Conservation (phyloP, 2,329 filamentous ascomycete genomes). For the Talaromyces albobiverticillius region DNA sequence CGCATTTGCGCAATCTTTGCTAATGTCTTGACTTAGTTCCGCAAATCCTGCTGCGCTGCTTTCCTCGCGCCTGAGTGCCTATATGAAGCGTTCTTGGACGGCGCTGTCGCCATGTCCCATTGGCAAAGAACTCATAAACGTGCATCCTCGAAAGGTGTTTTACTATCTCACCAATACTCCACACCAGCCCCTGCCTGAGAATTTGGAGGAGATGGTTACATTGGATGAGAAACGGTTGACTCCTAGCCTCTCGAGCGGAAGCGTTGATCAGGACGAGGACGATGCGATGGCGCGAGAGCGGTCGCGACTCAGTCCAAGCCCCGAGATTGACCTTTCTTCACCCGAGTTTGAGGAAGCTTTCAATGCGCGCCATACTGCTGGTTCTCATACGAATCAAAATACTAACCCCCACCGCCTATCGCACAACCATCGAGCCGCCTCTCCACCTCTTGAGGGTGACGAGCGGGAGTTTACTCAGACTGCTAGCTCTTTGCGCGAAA, state of each 20-base stretch:
- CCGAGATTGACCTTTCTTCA: slow-evolving; percentile 86
- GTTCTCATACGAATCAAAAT: slow-evolving; percentile 6
- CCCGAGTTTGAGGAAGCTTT: slow-evolving; percentile 69
- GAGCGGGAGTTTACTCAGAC: slow-evolving; percentile 97
- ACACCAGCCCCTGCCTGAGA: slow-evolving; percentile 75
- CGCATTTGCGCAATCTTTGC: slow-evolving; percentile 1
- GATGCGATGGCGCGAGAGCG: slow-evolving; percentile 57
- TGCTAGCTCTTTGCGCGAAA: slow-evolving; percentile 73
- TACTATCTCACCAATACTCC: slow-evolving; percentile 91
- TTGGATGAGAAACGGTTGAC: slow-evolving; percentile 66
- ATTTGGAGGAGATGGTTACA: slow-evolving; percentile 51
- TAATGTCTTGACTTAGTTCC: slow-evolving; percentile 52
- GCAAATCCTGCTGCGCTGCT: slow-evolving; percentile 95
- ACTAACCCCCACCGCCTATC: slow-evolving; percentile 48
- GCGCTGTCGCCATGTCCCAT: slow-evolving; percentile 77
- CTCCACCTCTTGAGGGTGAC: slow-evolving; percentile 86
- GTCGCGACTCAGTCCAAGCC: slow-evolving; percentile 76
- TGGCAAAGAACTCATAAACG: slow-evolving; percentile 86
- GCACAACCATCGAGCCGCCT: slow-evolving; percentile 69
- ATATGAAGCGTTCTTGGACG: slow-evolving; percentile 84
- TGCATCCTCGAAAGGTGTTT: slow-evolving; percentile 92
- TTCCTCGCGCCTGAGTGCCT: slow-evolving; percentile 84
- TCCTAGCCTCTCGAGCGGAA: slow-evolving; percentile 75
- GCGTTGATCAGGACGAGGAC: slow-evolving; percentile 69
- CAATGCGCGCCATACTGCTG: slow-evolving; percentile 24